Conservation (phyloP, 2,329 filamentous ascomycete genomes). For the Helotiales sp. region DNA sequence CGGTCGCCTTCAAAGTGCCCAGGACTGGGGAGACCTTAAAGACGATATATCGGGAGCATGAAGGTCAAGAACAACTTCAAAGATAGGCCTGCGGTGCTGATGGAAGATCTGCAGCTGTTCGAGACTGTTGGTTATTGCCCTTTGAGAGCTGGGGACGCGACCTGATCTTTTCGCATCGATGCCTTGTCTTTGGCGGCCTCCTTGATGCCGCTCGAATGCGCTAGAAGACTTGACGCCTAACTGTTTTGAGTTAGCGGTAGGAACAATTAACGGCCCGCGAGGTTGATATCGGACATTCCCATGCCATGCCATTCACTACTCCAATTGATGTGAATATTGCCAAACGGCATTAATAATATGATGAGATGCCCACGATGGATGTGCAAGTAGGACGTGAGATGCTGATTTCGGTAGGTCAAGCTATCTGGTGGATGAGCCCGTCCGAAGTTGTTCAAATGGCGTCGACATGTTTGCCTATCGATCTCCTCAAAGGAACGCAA, state of each 20-base stretch:
- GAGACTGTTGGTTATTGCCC: background rate
- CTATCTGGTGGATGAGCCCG: no score
- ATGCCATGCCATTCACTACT: no score
- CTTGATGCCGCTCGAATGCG: background rate
- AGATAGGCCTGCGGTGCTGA: background rate
- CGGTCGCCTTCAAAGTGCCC: conserved; percentile 22
- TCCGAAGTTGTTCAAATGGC: no score
- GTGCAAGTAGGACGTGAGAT: no score
- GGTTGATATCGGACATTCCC: no score
- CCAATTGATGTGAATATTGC: no score
- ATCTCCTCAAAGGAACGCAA: no score
- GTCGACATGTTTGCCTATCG: no score
- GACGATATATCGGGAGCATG: conserved; percentile 6
- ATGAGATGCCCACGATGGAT: no score
- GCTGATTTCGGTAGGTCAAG: no score
- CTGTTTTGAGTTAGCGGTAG: background rate
- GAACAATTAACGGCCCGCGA: background rate
- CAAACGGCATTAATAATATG: no score
- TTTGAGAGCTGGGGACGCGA: conserved; percentile 5
- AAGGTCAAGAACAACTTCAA: conserved; percentile 6
- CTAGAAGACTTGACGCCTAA: background rate
- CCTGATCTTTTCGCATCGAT: conserved; percentile 7
- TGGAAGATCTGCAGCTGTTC: background rate
- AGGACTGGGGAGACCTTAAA: conserved; percentile 10
- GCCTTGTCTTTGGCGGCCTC: conserved; percentile 5